phyloP scores from a whole-genome alignment of 2,329 filamentous ascomycete genomes.

The Cryphonectria radicalis region DNA sequence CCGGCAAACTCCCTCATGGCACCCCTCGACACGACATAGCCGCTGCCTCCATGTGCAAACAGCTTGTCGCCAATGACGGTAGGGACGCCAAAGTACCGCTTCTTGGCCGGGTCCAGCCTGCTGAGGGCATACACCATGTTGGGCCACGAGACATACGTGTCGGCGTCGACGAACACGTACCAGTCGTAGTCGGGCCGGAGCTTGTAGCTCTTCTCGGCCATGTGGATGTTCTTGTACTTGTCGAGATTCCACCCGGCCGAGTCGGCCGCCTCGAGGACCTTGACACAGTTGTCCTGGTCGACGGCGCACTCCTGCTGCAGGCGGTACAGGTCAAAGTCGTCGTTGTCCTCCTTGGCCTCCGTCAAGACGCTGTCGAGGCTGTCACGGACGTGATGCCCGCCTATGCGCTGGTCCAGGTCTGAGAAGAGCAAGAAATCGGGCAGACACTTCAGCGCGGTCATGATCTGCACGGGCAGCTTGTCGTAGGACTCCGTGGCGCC shows the following conservation, averaged over 20 bases:
- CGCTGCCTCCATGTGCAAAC: slow-evolving; percentile 62
- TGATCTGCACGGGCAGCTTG: slow-evolving; percentile 58
- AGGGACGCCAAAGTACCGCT: slow-evolving; percentile 56
- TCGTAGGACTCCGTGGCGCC: slow-evolving; percentile 60
- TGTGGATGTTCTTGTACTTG: slow-evolving; percentile 67
- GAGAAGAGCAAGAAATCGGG: slow-evolving; percentile 62
- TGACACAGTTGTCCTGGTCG: slow-evolving; percentile 51
- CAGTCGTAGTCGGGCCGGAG: slow-evolving; percentile 58
- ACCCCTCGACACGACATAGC: slow-evolving; percentile 56
- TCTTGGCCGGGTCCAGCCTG: slow-evolving; percentile 46
- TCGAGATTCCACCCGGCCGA: slow-evolving; percentile 57
- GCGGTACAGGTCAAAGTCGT: slow-evolving; percentile 56
- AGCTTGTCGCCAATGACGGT: slow-evolving; percentile 46
- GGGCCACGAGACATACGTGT: slow-evolving; percentile 60
- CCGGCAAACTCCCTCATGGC: slow-evolving; percentile 54
- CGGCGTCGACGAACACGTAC: slow-evolving; percentile 64
- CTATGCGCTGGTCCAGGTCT: slow-evolving; percentile 56
- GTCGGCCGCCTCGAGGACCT: slow-evolving; percentile 34
- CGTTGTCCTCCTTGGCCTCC: slow-evolving; percentile 48
- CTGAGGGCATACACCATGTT: slow-evolving; percentile 55
- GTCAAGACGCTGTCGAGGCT: slow-evolving; percentile 50
- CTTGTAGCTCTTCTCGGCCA: slow-evolving; percentile 57
- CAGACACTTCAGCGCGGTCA: slow-evolving; percentile 58
- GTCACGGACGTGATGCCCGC: slow-evolving; percentile 50
- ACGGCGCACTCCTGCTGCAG: slow-evolving; percentile 50